Base-by-base conservation (phyloP, 805 yeast genomes). In the Saccharomycopsis fibuligera region DNA sequence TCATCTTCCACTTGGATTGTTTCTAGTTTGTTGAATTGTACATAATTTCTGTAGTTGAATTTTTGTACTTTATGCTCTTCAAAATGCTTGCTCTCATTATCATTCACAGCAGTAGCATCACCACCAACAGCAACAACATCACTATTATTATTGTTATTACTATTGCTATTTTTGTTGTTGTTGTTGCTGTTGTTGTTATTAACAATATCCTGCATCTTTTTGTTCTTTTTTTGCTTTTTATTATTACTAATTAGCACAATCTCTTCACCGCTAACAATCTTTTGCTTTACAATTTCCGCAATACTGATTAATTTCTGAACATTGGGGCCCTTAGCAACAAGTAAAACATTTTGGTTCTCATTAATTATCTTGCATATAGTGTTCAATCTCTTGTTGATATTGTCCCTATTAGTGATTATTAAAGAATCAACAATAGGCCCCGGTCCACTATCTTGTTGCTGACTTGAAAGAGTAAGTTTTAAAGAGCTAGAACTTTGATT, bases 241-340 rank as follows among this genome's bases (percentile, higher is more conserved):
- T n/a, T n/a, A n/a, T n/a, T n/a, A n/a, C n/a, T n/a, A n/a, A 33
- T 10, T 8, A 33, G 17, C 8, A 31, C 45, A 33, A 33, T 22
- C 8, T 30, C 35, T 12, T 39, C 33, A 10, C 35, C 35, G 9
- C 9, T n/a, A 19, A 24, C 21, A 4, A 42, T 31, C 45, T 21
- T 42, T 4, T 41, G 43, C 31, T 50, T 50, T 19, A 38, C 17
- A 10, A 50, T 25, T 35, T 50, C 54, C 14, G 47, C 50, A 6
- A 50, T 36, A 4, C 45, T 33, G 22, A 47, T 38, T 6, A 46
- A 12, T 33, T 50, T 50, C 25, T 50, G 54, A 14, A 36, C 37
- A 16, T 38, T 35, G 17, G 22, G 17, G 5, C 54, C 54, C n/a
- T n/a, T 16, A 3, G 48, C 35, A 16, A 31, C 43, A 17, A 49